These are phyloP conservation scores for Lobosporangium transversale DNA, from an alignment of 192 early-diverging fungal species.

Conservation along the genomic window DNA sequence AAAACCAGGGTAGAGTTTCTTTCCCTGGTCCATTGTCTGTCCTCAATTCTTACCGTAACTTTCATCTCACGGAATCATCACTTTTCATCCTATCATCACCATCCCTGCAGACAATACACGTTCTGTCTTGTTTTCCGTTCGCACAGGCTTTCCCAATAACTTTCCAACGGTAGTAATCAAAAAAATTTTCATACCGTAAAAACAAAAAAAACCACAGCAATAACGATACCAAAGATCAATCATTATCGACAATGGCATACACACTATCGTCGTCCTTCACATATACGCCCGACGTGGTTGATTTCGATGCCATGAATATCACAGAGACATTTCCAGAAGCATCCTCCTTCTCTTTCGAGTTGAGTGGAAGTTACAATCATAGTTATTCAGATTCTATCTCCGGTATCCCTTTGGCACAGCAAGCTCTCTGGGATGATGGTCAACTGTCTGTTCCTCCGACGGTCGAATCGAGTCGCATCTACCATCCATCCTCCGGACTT, in stretches of 20 bases:
- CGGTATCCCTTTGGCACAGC: slow-evolving; percentile 38
- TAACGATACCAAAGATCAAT: background rate
- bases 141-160: too few relatives aligned
- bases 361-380: slow-evolving; percentile 41
- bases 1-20: background rate
- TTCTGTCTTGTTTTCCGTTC: too few relatives aligned
- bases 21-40: background rate
- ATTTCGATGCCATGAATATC: slow-evolving; percentile 52
- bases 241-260: slow-evolving; percentile 11
- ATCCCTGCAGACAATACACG: too few relatives aligned
- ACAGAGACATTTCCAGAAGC: slow-evolving; percentile 48
- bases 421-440: slow-evolving; percentile 50
- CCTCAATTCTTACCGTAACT: background rate
- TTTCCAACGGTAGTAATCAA: background rate
- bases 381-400: slow-evolving; percentile 49
- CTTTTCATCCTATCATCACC: too few relatives aligned
- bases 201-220: background rate
- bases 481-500: slow-evolving; percentile 6
- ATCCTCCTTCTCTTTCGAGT: slow-evolving; percentile 38
- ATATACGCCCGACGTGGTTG: slow-evolving; percentile 41
- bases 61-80: background rate
- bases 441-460: slow-evolving; percentile 27
- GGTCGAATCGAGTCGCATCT: slow-evolving; percentile 23
- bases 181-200: background rate
- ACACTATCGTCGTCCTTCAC: slow-evolving; percentile 33